These are phyloP conservation scores for Aspergillus sergii DNA, from an alignment of 2,329 filamentous ascomycete genomes.

Conservation along the genomic window DNA sequence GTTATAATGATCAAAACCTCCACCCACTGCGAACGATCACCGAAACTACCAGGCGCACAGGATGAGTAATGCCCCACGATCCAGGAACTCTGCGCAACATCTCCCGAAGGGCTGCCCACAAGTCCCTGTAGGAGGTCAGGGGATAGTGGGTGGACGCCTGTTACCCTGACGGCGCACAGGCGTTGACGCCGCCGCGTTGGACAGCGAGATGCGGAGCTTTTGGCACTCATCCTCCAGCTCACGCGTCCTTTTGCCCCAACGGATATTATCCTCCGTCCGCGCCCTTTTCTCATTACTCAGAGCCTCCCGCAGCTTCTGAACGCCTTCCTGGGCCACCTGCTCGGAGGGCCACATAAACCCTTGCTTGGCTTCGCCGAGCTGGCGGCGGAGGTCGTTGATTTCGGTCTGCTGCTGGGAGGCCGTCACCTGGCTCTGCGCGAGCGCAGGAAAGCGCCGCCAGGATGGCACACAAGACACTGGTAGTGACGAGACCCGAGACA, in stretches of 20 bases:
- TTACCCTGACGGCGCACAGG: background rate
- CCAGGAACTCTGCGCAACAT: background rate
- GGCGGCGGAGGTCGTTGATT: conserved; percentile 15
- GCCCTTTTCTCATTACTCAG: conserved; percentile 16
- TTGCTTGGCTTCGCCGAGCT: conserved; percentile 13
- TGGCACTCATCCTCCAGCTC: conserved; percentile 21
- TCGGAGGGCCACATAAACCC: conserved; percentile 1
- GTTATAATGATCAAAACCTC: background rate
- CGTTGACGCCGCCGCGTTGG: conserved; percentile 12
- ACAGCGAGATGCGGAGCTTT: conserved; percentile 22
- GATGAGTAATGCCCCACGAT: background rate
- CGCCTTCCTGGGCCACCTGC: conserved; percentile 6
- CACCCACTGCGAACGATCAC: background rate
- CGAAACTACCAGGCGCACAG: background rate
- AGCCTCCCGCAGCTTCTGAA: conserved; percentile 15
- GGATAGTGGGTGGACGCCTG: background rate
- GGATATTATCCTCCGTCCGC: conserved; percentile 19
- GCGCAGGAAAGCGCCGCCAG: conserved; percentile 4
- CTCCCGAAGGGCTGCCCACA: background rate
- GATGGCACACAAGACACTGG: background rate
- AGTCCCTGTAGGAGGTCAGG: background rate
- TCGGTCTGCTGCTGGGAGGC: conserved; percentile 14
- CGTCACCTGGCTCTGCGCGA: conserved; percentile 17
- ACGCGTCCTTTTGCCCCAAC: conserved; percentile 13
- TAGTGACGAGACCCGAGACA: background rate